Evolutionary conservation across 768 basidiomycete species (phyloP), one percentile per base, ranked within the genome.

Genomic region (Peribolospora baueri): DNA sequence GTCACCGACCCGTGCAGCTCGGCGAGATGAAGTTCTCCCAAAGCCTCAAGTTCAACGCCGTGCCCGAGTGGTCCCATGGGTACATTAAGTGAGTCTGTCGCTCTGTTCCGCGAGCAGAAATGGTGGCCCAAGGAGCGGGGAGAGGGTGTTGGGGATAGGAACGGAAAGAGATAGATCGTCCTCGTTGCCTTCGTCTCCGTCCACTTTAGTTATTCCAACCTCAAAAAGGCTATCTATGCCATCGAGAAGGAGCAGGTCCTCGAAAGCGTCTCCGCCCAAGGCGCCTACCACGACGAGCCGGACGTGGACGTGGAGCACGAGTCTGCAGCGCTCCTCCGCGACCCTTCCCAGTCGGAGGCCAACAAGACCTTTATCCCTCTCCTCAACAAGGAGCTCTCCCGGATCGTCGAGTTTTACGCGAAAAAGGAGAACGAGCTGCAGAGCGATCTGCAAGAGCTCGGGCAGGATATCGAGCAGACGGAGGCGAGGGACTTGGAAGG

Each of bases 41-140:
- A 50, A 82, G 84, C 7, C 74, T 88, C 63, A 84, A 85, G 66
- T 88, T 88, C 69, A 90, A 90, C 61, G 82, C 84, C 3, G 81
- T 87, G 37, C 72, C 84, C 0, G 85, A 90, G 52, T 88, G 85
- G 85, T 83, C 81, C 80, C 82, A 85, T 58, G 80, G 86, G 51
- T 90, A 90, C 65, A 84, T 90, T 48, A 76, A 81, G 79, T 86
- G 62, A 58, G 82, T 75, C 11, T 25, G 25, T 25, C 25, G 25
- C 25, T 25, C 25, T 43, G 48, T 48, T 40, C 25, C 25, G 25
- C 25, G 25, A 25, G 25, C 25, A 25, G 25, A 25, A 1, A 25
- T 25, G 25, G 25, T 1, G 25, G 25, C 25, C 25, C 25, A 25
- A 25, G 25, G 25, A 25, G 1, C 1, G 25, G 25, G 1, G 25